A percentile compares a stretch with the other conserved stretches of the same genome.
Evolutionary conservation across 768 basidiomycete species (phyloP).

Genomic region (Imleria badia): DNA sequence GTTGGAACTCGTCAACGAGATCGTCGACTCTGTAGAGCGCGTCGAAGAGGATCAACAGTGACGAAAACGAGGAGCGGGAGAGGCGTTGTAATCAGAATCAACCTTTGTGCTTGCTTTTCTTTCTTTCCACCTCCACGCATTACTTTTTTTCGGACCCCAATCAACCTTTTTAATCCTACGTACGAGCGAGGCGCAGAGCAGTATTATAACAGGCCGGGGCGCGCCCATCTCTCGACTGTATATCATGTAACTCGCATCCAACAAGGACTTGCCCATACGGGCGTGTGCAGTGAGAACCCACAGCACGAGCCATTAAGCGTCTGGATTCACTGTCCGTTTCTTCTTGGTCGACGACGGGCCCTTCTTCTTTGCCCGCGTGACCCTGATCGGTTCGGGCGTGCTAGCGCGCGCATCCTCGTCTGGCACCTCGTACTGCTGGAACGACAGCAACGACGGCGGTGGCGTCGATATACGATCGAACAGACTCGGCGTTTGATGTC

Average conservation of each 20-base stretch:
- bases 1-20: slow-evolving; percentile 89
- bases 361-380: slow-evolving; percentile 71
- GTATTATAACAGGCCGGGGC: slow-evolving; percentile 14
- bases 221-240: slow-evolving; percentile 22
- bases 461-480: slow-evolving; percentile 37
- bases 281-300: slow-evolving; percentile 31
- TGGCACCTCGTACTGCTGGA: slow-evolving; percentile 55
- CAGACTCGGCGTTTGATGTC: slow-evolving; percentile 21
- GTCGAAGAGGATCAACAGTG: slow-evolving; percentile 66
- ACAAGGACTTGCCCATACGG: slow-evolving; percentile 3
- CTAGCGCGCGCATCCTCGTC: slow-evolving; percentile 49
- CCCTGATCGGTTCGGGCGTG: slow-evolving; percentile 71
- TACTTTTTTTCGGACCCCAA: slow-evolving; percentile 18
- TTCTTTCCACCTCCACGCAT: slow-evolving; percentile 7
- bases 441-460: slow-evolving; percentile 37
- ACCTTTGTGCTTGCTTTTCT: slow-evolving; percentile 14
- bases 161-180: slow-evolving; percentile 13
- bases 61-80: neutral
- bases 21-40: slow-evolving; percentile 89
- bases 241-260: slow-evolving; percentile 24
- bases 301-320: slow-evolving; percentile 3
- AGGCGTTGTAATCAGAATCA: slow-evolving; percentile 11
- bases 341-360: slow-evolving; percentile 51
- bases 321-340: slow-evolving; percentile 52
- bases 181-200: slow-evolving; percentile 16